phyloP scores from a whole-genome alignment of 495 filamentous ascomycete species.

The Hypoxylon intermedium region DNA sequence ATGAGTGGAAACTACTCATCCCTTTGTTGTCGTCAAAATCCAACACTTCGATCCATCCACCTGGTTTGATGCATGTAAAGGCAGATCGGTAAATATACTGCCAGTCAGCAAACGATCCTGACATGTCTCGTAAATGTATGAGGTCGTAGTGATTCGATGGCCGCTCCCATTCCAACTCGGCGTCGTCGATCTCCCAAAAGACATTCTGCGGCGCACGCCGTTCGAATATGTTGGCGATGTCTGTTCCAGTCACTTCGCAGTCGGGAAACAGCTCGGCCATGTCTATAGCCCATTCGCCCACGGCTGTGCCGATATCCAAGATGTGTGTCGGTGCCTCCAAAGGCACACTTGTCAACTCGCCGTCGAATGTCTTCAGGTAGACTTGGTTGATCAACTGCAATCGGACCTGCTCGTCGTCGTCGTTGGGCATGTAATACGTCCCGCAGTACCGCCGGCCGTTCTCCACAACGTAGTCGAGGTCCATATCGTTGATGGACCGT shows the following conservation, averaged over 20 bases:
- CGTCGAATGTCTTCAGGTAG: constrained; percentile 66
- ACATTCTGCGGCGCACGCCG: constrained; percentile 67
- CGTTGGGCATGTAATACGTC: constrained; percentile 78
- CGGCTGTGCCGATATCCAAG: constrained; percentile 72
- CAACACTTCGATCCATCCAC: constrained; percentile 70
- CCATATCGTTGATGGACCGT: constrained; percentile 63
- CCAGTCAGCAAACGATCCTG: constrained; percentile 71
- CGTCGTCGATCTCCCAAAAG: constrained; percentile 75
- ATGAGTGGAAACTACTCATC: constrained; percentile 47
- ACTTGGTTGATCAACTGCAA: constrained; percentile 72
- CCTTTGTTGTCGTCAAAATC: constrained; percentile 59
- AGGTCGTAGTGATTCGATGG: constrained; percentile 67
- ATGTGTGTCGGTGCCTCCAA: constrained; percentile 64
- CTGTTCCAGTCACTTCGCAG: constrained; percentile 71
- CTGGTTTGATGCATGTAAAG: constrained; percentile 64
- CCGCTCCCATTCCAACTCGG: constrained; percentile 64
- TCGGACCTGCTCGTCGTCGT: constrained; percentile 75
- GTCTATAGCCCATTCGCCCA: constrained; percentile 77
- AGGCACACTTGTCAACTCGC: constrained; percentile 64
- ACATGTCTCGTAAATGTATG: constrained; percentile 68
- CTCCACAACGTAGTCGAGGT: constrained; percentile 64
- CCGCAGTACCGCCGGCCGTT: constrained; percentile 73
- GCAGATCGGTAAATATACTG: constrained; percentile 64
- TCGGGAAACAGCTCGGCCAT: constrained; percentile 69
- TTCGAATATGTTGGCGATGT: constrained; percentile 67